A percentile compares a stretch with the other conserved stretches of the same genome.
Evolutionary conservation across 176 grass and related monocot genomes (phyloP).

Genomic region (Rhynchospora pubera): DNA sequence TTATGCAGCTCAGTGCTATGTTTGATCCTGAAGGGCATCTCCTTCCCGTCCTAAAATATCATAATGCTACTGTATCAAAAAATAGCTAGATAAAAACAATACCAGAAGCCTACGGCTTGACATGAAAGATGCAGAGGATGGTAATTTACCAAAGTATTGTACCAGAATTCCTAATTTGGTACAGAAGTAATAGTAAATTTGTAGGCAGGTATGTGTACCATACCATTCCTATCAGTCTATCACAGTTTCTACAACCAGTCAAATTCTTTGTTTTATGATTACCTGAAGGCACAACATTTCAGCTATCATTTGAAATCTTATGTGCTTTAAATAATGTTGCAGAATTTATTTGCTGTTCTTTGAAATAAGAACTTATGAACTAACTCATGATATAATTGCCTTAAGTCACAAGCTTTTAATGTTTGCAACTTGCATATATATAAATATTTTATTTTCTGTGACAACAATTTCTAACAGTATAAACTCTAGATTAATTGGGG

Average conservation of each 20-base stretch:
- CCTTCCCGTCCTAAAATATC: slow-evolving; percentile 47
- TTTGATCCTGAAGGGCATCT: slow-evolving; percentile 65
- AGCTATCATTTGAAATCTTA: too few relatives aligned
- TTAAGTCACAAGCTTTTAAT: too few relatives aligned
- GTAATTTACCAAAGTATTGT: neutral
- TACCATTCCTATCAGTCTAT: neutral
- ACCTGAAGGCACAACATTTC: too few relatives aligned
- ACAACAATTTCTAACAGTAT: too few relatives aligned
- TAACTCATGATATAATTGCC: too few relatives aligned
- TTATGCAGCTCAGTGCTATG: slow-evolving; percentile 58
- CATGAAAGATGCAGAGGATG: neutral
- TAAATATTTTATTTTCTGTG: too few relatives aligned
- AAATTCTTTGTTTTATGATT: too few relatives aligned
- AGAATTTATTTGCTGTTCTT: too few relatives aligned
- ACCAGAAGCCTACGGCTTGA: neutral
- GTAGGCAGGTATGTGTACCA: neutral
- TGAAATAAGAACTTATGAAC: too few relatives aligned
- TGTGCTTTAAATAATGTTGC: too few relatives aligned
- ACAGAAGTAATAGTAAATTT: neutral
- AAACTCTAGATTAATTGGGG: too few relatives aligned
- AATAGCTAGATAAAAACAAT: neutral
- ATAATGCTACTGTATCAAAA: neutral
- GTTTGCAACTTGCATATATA: too few relatives aligned
- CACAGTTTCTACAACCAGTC: neutral
- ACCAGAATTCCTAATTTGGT: neutral